Evolutionary conservation across 2,329 filamentous ascomycete genomes (phyloP).

Genomic region (Ploettnerulaceae sp.): DNA sequence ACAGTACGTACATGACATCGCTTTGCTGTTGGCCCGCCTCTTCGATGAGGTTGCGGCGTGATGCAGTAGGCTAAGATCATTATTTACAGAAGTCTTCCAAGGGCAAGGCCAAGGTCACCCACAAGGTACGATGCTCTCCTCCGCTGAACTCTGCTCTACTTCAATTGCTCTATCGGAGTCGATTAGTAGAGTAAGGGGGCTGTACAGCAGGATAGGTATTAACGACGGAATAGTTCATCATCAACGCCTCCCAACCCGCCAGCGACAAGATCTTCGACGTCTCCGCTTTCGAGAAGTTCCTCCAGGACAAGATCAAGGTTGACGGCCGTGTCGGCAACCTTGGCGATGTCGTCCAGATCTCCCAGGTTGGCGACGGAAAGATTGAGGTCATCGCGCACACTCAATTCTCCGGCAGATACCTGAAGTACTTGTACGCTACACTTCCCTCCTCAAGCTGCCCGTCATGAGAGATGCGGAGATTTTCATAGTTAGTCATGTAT

Average conservation of each 20-base stretch:
- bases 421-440: conserved; percentile 99
- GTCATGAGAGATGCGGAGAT: background rate
- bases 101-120: conserved; percentile 68
- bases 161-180: background rate
- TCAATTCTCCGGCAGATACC: conserved; percentile 96
- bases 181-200: background rate
- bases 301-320: conserved; percentile 99
- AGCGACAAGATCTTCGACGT: conserved; percentile 99
- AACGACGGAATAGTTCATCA: conserved; percentile 75
- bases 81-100: conserved; percentile 52
- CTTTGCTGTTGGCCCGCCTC: conserved; percentile 86
- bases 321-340: conserved; percentile 98
- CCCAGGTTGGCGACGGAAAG: conserved; percentile 91
- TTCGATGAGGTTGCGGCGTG: conserved; percentile 44
- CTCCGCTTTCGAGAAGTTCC: conserved; percentile 98
- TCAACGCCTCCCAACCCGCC: conserved; percentile 97
- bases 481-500: background rate
- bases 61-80: conserved; percentile 94
- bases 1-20: conserved; percentile 79
- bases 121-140: conserved; percentile 28
- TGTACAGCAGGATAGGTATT: conserved; percentile 6
- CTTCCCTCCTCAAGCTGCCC: conserved; percentile 26
- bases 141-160: background rate
- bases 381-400: conserved; percentile 97
- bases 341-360: conserved; percentile 86